phyloP scores from a whole-genome alignment of 2,329 filamentous ascomycete species.

The Claviceps arundinis region DNA sequence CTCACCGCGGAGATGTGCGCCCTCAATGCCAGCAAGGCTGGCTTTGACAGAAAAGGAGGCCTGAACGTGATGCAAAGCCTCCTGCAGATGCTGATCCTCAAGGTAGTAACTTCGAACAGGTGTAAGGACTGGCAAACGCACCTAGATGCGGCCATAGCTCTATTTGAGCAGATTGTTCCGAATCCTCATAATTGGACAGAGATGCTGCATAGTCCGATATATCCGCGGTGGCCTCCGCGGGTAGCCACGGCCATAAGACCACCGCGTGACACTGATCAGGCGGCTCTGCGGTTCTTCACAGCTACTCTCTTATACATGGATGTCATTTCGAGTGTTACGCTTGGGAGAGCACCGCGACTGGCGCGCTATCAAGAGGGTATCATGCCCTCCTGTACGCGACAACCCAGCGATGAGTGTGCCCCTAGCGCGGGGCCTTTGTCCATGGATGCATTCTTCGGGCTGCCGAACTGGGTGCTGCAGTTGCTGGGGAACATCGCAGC shows the following conservation, averaged over 20 bases:
- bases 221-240: constrained; percentile 12
- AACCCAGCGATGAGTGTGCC: constrained; percentile 9
- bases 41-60: constrained; percentile 18
- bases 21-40: constrained; percentile 19
- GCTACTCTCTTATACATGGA: constrained; percentile 35
- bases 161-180: constrained; percentile 34
- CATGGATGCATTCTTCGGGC: constrained; percentile 39
- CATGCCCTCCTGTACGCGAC: constrained; percentile 19
- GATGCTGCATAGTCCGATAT: constrained; percentile 16
- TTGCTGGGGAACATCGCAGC: constrained; percentile 39
- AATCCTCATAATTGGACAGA: constrained; percentile 23
- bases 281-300: constrained; percentile 33
- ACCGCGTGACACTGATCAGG: constrained; percentile 32
- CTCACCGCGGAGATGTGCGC: constrained; percentile 28
- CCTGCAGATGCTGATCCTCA: constrained; percentile 40
- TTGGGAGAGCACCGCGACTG: constrained; percentile 28
- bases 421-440: constrained; percentile 19
- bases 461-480: constrained; percentile 43
- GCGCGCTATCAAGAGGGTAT: constrained; percentile 26
- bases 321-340: constrained; percentile 34
- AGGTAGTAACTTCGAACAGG: constrained; percentile 30
- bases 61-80: constrained; percentile 35
- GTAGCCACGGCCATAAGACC: constrained; percentile 22
- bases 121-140: constrained; percentile 35
- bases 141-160: constrained; percentile 33